These are phyloP conservation scores for Suillus clintonianus DNA, from an alignment of 768 basidiomycete genomes.

Conservation along the genomic window DNA sequence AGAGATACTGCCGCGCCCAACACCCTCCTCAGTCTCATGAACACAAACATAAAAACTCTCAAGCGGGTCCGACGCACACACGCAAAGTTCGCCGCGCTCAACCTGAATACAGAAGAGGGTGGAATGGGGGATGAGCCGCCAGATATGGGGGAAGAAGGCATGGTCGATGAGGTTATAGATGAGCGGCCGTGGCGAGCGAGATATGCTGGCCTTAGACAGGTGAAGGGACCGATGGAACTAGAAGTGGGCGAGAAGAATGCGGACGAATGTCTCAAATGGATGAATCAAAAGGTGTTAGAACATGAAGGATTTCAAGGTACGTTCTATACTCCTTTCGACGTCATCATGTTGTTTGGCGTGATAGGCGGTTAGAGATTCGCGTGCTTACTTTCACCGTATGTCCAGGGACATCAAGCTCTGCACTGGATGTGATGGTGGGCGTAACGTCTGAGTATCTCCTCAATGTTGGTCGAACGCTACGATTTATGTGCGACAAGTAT, in stretches of 20 bases:
- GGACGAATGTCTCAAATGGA: constrained; percentile 68
- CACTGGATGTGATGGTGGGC: constrained; percentile 75
- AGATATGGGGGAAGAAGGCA: constrained; percentile 32
- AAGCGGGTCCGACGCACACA: constrained; percentile 74
- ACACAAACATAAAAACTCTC: constrained; percentile 74
- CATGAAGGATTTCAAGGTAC: constrained; percentile 91
- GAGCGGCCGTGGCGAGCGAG: constrained; percentile 57
- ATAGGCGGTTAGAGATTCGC: not conserved
- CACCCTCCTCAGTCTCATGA: constrained; percentile 70
- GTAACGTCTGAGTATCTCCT: constrained; percentile 79
- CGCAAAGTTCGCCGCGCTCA: constrained; percentile 64
- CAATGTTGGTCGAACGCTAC: constrained; percentile 86
- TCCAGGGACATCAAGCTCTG: constrained; percentile 70
- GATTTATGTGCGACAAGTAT: constrained; percentile 81
- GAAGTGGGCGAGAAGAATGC: constrained; percentile 66
- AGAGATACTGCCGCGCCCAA: constrained; percentile 29
- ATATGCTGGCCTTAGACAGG: constrained; percentile 8
- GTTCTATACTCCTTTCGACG: constrained; percentile 21
- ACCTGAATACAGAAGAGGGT: constrained; percentile 35
- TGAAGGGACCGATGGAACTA: constrained; percentile 28
- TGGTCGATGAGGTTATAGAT: constrained; percentile 44
- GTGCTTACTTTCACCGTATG: not conserved
- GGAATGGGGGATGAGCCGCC: constrained; percentile 36
- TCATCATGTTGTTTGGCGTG: not conserved
- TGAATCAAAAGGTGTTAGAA: constrained; percentile 76